Evolutionary conservation across 495 filamentous ascomycete genomes (phyloP).

Genomic region (Penicillium desertorum): DNA sequence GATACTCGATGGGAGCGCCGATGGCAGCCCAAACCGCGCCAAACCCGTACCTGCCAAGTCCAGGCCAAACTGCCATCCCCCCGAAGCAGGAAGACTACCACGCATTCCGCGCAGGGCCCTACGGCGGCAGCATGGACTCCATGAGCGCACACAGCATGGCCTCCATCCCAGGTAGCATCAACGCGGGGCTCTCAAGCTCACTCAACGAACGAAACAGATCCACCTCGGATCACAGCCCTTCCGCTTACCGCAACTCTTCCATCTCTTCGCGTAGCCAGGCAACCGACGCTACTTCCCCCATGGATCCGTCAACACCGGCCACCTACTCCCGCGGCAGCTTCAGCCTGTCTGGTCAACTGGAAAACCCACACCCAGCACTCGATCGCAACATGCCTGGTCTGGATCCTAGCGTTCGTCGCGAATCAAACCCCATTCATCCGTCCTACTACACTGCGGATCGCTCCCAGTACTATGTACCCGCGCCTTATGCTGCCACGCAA

Average conservation of each 20-base stretch:
- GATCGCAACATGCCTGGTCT: slow-evolving; percentile 38
- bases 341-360: slow-evolving; percentile 40
- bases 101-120: slow-evolving; percentile 36
- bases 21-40: slow-evolving; percentile 37
- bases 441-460: slow-evolving; percentile 39
- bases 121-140: slow-evolving; percentile 40
- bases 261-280: slow-evolving; percentile 45
- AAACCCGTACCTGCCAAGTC: slow-evolving; percentile 44
- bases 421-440: slow-evolving; percentile 40
- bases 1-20: slow-evolving; percentile 38
- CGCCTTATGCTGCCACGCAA: slow-evolving; percentile 37
- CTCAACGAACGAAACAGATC: slow-evolving; percentile 44
- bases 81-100: slow-evolving; percentile 45
- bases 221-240: slow-evolving; percentile 42
- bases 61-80: slow-evolving; percentile 28
- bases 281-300: slow-evolving; percentile 45
- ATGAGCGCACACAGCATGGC: slow-evolving; percentile 37
- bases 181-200: slow-evolving; percentile 32
- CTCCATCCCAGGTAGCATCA: slow-evolving; percentile 37
- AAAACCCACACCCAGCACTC: slow-evolving; percentile 30
- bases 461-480: slow-evolving; percentile 40
- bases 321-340: slow-evolving; percentile 45
- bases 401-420: slow-evolving; percentile 42
- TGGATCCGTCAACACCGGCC: slow-evolving; percentile 41
- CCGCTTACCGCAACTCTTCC: slow-evolving; percentile 46